Evolutionary conservation across 192 early-diverging fungal species (phyloP), one percentile per base, ranked within the genome.

Genomic region (Anaeromyces robustus): DNA sequence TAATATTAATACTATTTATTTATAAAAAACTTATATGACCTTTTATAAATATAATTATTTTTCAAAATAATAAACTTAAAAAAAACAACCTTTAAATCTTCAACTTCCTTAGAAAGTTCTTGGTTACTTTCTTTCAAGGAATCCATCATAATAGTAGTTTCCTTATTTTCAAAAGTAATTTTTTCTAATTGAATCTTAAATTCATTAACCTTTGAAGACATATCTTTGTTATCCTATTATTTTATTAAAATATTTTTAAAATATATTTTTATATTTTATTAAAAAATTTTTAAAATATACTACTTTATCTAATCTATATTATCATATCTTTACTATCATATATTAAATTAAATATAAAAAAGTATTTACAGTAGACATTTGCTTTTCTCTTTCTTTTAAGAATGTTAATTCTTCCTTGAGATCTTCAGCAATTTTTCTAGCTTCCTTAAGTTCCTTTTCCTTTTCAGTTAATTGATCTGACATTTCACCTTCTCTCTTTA

Each of bases 401-500:
- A 87, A 85, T 13, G 82, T 83, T 18, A 98, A 84, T 85, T 97
- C 95, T 31, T 95, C 93, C 79, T 87, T 92, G 84, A 95, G 85
- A 12, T 86, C 79, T 28, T 89, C 87, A 52, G 92, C 81, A 28
- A 88, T 79, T 81, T 91, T 91, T 79, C 91, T 84, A 30, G 88
- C 81, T 29, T 87, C 83, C 77, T 92, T 87, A 81, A 98, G 85
- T 79, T 95, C 94, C 28, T 91, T 85, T 81, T 98, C 96, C 83
- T 95, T 96, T 78, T 98, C 95, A 12, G 96, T 91, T 77, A 99
- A 86, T 81, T 94, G 92, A 82, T 99, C 96, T 79, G 90, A 92
- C 80, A 98, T 89, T 84, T 99, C 98, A 85, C 96, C 97, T 85
- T 99, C 98, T 32, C 98, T 90, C 77, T 90, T 89, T 85, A 98